These are phyloP conservation scores for Suillus subaureus DNA, from an alignment of 768 basidiomycete species.

Conservation along the genomic window DNA sequence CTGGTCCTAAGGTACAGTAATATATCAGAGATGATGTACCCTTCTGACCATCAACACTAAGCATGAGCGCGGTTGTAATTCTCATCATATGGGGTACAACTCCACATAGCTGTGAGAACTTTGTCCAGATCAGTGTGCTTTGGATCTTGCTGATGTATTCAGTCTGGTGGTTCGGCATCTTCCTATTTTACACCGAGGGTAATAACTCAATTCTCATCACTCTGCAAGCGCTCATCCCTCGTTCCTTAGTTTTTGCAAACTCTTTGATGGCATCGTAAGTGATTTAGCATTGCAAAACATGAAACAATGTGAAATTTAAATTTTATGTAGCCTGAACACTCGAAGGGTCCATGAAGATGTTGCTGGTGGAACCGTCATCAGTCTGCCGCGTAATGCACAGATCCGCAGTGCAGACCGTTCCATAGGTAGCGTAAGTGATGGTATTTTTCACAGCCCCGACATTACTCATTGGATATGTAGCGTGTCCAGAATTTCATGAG, in stretches of 20 bases:
- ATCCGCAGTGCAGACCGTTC: background rate
- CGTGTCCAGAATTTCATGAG: too few species aligned
- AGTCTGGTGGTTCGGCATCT: constrained; percentile 7
- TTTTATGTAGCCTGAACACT: background rate
- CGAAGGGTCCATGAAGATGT: background rate
- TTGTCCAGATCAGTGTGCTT: background rate
- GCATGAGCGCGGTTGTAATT: constrained; percentile 1
- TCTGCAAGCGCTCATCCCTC: background rate
- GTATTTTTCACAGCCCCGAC: background rate
- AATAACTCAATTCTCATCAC: background rate
- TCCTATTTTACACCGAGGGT: background rate
- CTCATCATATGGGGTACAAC: background rate
- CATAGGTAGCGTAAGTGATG: background rate
- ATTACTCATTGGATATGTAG: background rate
- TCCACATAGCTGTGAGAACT: constrained; percentile 2
- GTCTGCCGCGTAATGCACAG: background rate
- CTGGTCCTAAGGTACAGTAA: background rate
- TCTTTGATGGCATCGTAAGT: background rate
- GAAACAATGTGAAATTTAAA: background rate
- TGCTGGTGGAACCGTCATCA: background rate
- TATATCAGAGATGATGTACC: background rate
- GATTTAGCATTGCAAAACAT: background rate
- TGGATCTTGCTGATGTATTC: background rate
- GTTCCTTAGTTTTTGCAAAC: constrained; percentile 1
- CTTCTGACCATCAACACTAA: background rate